A percentile compares a stretch with the other conserved stretches of the same genome.
These are phyloP conservation scores for Volvox africanus DNA, from an alignment of 139 green algal species.

Conservation along the genomic window DNA sequence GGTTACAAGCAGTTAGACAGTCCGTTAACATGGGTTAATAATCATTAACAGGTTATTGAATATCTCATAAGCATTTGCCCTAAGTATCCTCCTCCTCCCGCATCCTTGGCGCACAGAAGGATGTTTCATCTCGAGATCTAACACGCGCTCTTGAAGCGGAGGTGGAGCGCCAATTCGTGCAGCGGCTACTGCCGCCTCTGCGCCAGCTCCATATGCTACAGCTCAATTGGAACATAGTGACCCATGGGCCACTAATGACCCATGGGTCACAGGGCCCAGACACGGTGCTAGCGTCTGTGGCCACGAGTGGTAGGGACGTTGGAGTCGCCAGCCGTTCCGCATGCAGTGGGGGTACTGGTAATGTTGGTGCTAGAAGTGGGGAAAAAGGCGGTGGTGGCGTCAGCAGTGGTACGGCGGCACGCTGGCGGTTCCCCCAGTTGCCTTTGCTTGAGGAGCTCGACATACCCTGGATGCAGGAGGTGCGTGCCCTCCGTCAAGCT, in stretches of 20 bases:
- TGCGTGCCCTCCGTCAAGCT: background rate
- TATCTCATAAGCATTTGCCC: too few relatives aligned
- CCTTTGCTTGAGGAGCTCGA: constrained; percentile 22
- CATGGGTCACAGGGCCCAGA: too few relatives aligned
- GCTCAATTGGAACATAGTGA: constrained; percentile 39
- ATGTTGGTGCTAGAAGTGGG: background rate
- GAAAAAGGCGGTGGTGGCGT: background rate
- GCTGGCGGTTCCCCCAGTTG: constrained; percentile 5
- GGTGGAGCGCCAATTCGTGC: constrained; percentile 27
- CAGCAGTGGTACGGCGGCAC: background rate
- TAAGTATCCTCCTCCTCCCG: too few relatives aligned
- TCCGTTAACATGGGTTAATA: too few relatives aligned
- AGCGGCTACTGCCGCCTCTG: constrained; percentile 35
- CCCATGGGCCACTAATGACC: background rate
- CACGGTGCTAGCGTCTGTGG: too few relatives aligned
- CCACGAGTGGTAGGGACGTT: too few relatives aligned
- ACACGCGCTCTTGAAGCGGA: constrained; percentile 1
- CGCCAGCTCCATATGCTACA: background rate
- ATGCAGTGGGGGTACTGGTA: too few relatives aligned
- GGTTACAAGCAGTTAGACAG: too few relatives aligned
- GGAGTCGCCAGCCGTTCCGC: too few relatives aligned
- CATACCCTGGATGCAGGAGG: constrained; percentile 25
- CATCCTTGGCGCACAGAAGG: background rate
- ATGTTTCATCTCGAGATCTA: background rate
- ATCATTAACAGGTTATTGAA: too few relatives aligned